A percentile compares a stretch with the other conserved stretches of the same genome.
phyloP scores from a whole-genome alignment of 805 yeast species.

The Nakazawaea molendinolei region DNA sequence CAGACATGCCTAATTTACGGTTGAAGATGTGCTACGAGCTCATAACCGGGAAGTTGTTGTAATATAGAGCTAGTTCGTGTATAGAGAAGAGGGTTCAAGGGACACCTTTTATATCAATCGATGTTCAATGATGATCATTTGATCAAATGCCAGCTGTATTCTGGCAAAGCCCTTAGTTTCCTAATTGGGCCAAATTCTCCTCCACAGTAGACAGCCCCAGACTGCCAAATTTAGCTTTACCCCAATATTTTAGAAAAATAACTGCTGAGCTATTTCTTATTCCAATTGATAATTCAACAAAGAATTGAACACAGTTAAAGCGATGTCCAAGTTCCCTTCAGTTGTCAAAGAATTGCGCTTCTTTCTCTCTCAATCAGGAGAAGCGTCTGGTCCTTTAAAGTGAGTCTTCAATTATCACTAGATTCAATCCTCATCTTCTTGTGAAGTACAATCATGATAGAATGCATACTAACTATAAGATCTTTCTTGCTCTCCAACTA shows the following conservation, averaged over 20 bases:
- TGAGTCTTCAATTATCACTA: constrained; percentile 17
- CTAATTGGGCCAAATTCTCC: too few species aligned
- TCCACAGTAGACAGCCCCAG: too few species aligned
- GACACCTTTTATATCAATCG: too few species aligned
- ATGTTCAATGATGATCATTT: too few species aligned
- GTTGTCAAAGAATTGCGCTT: constrained; percentile 75
- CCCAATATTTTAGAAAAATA: too few species aligned
- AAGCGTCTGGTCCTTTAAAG: constrained; percentile 59
- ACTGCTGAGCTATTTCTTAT: too few species aligned
- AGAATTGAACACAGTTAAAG: too few species aligned
- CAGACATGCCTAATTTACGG: constrained; percentile 65
- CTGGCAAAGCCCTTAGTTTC: too few species aligned
- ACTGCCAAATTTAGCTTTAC: too few species aligned
- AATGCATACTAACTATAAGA: constrained; percentile 24
- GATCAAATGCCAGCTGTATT: too few species aligned
- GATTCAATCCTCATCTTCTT: constrained; percentile 2
- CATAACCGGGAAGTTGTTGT: constrained; percentile 16
- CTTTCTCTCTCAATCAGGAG: constrained; percentile 76
- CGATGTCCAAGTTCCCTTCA: constrained; percentile 27
- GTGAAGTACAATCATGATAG: not conserved
- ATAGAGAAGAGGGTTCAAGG: not conserved
- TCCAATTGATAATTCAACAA: too few species aligned
- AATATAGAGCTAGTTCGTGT: not conserved
- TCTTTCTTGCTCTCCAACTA: constrained; percentile 57
- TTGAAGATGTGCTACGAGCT: constrained; percentile 63